Base-by-base conservation (phyloP, 306 rosid species). In the Adenanthera pavonina region DNA sequence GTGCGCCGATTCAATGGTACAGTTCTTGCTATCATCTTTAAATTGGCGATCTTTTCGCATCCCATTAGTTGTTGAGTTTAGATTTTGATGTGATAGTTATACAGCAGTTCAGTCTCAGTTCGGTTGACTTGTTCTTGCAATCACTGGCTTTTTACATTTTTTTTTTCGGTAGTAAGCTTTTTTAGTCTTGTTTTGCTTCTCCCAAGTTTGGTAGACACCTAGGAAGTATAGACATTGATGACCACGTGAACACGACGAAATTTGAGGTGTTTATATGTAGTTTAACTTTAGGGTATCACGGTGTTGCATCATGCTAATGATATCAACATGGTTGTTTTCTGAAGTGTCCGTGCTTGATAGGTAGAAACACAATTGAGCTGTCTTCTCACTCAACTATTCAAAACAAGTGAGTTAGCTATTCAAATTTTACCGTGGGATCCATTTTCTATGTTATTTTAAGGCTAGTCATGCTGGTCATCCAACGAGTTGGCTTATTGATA, bases 1-100 rank as follows among this genome's bases (percentile, higher is more conserved):
- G 87, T 91, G 15, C 97, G 98, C 74, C 89, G 84, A 85, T 36
- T 90, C 82, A 94, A 94, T 70, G 98, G 98, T 94, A 85, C 82
- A 1, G 19, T 51, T 38, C 53, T 40, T 81, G 47, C n/a, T 33
- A 44, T 51, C 60, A 56, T 14, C 9, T 6, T 6, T 34, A 64
- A 35, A 64, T 64, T 64, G 16, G 20, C 35, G 69, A 34, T 66
- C 38, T 6, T 66, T 65, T 8, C 38, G 44, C 67, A 25, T 61
- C 8, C 36, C 15, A 1, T 65, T 3, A 14, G 0, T 59, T 86
- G 8, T 14, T 49, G 48, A 15, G 10, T 69, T 75, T 35, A 46
- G 36, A 20, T 36, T 7, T 13, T 46, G 36, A 30, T 3, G 16
- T 33, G 35, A 13, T 70, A 30, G 57, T 17, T 69, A 12, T 20